Evolutionary conservation across 2,329 filamentous ascomycete genomes (phyloP), one percentile per base, ranked within the genome.

Genomic region (Nannizzia gypsea): DNA sequence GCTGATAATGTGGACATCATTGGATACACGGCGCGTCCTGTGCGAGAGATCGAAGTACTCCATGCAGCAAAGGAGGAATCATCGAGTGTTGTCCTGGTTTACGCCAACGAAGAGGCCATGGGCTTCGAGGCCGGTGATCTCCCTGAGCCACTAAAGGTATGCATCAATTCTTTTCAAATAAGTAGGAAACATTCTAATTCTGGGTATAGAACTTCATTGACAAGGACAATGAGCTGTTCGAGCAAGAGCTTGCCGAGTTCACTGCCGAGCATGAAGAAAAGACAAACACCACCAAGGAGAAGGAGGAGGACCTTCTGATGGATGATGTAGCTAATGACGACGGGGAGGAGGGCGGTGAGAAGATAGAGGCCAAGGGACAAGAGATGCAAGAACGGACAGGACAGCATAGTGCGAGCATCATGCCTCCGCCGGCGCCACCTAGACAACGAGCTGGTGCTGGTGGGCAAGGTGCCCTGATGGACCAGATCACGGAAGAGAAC

Each of bases 51-150:
- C 48, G 78, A 83, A 61, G 83, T 84, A 8, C 74, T 85, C 57
- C 71, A 77, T 64, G 74, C 81, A 63, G 78, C 80, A 58, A 75
- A 74, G 24, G 74, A 77, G 38, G 81, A 84, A 64, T 76, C 77
- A 58, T 74, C 71, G 34, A 77, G 74, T 6, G 80, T 78, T 1
- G 69, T 86, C 0, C 75, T 86, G 8, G 78, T 86, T 2, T 86
- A 85, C 67, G 83, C 82, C 20, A 82, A 77, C 64, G 77, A 80
- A 22, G 71, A 71, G 59, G 76, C 77, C 20, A 66, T 78, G 60
- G 68, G 67, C 24, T 69, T 71, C 55, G 64, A 66, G 50, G 67
- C 66, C 20, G 68, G 67, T 6, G 64, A 69, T 34, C 63, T 70
- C 26, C 74, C 74, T 0, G 59, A 66, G 22, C 65, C 71, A 56